Evolutionary conservation across 768 basidiomycete species (phyloP).

Genomic region (Leccinellum luteum): DNA sequence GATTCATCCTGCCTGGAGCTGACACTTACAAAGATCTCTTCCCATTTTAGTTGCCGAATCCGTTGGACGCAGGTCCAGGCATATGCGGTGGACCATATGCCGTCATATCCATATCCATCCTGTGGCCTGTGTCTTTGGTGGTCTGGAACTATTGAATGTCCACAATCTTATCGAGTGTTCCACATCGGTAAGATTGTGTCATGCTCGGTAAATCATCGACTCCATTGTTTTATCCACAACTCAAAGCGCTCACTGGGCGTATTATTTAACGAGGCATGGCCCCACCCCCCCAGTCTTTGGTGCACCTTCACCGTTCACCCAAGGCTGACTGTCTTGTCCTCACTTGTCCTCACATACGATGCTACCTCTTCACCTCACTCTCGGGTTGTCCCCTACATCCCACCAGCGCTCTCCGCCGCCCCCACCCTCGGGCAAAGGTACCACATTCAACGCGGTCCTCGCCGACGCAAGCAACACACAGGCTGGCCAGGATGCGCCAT

Average conservation of each 20-base stretch:
- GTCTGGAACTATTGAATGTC: not conserved
- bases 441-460: constrained; percentile 1
- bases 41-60: not conserved
- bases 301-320: not conserved
- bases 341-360: not conserved
- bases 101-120: not conserved
- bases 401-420: not conserved
- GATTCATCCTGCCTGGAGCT: not conserved
- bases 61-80: not conserved
- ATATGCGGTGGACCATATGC: not conserved
- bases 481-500: not conserved
- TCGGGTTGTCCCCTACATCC: constrained; percentile 5
- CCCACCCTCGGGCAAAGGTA: constrained; percentile 3
- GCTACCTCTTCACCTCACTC: constrained; percentile 10
- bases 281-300: not conserved
- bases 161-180: constrained; percentile 7
- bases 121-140: not conserved
- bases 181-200: constrained; percentile 5
- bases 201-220: not conserved
- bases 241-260: not conserved
- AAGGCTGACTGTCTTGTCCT: not conserved
- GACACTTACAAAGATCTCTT: not conserved
- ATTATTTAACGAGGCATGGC: constrained; percentile 14
- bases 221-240: constrained; percentile 20
- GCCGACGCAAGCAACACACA: not conserved